Base-by-base conservation (phyloP, 768 basidiomycete genomes). In the Rhodotorula kratochvilovae region DNA sequence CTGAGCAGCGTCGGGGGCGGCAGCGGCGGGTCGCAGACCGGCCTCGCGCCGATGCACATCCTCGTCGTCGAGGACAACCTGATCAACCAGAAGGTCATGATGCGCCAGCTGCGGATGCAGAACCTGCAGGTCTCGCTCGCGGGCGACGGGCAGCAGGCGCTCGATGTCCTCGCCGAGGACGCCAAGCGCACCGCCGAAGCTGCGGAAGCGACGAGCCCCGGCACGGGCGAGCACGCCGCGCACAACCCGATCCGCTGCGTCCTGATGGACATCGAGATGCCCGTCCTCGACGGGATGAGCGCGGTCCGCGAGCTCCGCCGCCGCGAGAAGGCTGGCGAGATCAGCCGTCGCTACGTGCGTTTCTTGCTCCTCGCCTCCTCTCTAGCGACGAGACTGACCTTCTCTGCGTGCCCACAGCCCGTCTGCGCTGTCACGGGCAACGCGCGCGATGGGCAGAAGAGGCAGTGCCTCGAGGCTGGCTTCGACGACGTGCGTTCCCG, bases 221-320 rank as follows among this genome's bases (percentile, higher is more conserved):
- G 11, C 31, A 35, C 43, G 21, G 8, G 21, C 5, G 27, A 17
- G 29, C 33, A 51, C 8, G 51, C 2, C 25, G 33, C 31, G 21
- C n/a, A 36, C 25, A 54, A n/a, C 33, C 33, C 39, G 25, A 69
- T 70, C 54, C 62, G 59, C 13, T 39, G 54, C 31, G 45, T 57
- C 19, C 55, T 75, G 17, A 66, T 66, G 56, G 74, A 71, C 33
- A 64, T 69, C 31, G 70, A 71, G 54, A 58, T 71, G 73, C 73
- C 73, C 2, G 63, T 68, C 2, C 54, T 67, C 33, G 31, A n/a
- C 27, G 70, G 70, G 3, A 29, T 63, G 13, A 35, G 33, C 1
- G 54, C 66, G 2, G 53, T 63, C 25, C 39, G 21, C 11, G 29
- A 67, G 56, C n/a, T 56, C 2, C 17, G 66, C 4, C 12, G 31